Percentiles rank a stretch among this genome's conserved stretches.
These are phyloP conservation scores for Spathaspora jeffriesii DNA, from an alignment of 1,139 yeast species.

Conservation along the genomic window DNA sequence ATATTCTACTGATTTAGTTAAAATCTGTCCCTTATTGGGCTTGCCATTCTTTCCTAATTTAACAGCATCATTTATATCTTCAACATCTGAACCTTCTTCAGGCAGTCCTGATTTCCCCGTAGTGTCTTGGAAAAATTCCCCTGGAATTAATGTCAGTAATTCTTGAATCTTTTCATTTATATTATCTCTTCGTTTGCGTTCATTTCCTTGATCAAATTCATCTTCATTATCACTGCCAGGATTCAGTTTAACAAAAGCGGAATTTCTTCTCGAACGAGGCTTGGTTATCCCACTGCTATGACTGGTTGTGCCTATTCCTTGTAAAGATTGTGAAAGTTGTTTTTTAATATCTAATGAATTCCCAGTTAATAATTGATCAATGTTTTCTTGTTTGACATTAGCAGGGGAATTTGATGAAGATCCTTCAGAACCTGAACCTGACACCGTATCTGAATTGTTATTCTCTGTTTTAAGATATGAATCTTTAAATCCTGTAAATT, in stretches of 20 bases:
- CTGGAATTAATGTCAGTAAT: conserved; percentile 68
- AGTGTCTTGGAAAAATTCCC: conserved; percentile 44
- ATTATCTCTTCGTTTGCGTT: conserved; percentile 78
- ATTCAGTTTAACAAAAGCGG: conserved; percentile 29
- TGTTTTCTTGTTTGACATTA: conserved; percentile 28
- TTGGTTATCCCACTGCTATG: conserved; percentile 42
- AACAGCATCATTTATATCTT: conserved; percentile 32
- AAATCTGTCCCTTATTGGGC: conserved; percentile 91
- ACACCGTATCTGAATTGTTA: conserved; percentile 18
- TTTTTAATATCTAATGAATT: conserved; percentile 38
- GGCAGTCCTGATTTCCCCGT: conserved; percentile 7
- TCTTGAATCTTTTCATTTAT: conserved; percentile 91
- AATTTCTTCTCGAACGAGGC: conserved; percentile 42
- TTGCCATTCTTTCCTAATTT: conserved; percentile 81
- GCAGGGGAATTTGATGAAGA: conserved; percentile 27
- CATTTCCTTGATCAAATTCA: conserved; percentile 42
- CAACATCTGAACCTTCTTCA: conserved; percentile 13
- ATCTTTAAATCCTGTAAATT: conserved; percentile 20
- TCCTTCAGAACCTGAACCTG: conserved; percentile 19
- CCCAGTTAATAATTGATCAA: conserved; percentile 24
- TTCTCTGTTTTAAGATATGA: conserved; percentile 15
- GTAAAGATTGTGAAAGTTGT: conserved; percentile 42
- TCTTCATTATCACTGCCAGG: conserved; percentile 31
- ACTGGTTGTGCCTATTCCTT: conserved; percentile 18
- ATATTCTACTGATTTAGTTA: conserved; percentile 84